phyloP scores from a whole-genome alignment of 2,329 filamentous ascomycete genomes.

The Macrophomina tecta region DNA sequence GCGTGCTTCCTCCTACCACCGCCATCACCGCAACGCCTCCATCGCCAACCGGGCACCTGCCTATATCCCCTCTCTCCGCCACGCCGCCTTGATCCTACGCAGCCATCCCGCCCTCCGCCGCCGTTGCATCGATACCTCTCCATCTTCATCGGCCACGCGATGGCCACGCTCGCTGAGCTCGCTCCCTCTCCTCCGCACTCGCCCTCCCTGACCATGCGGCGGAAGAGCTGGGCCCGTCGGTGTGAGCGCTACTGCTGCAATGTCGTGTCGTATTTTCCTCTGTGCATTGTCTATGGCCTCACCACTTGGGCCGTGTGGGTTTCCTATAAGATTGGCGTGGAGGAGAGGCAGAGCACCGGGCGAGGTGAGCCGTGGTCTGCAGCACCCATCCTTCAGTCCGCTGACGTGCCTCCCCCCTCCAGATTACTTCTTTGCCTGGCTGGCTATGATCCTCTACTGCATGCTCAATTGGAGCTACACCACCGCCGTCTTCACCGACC shows the following conservation, averaged over 20 bases:
- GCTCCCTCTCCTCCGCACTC: constrained; percentile 48
- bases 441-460: constrained; percentile 74
- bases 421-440: constrained; percentile 58
- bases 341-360: constrained; percentile 16
- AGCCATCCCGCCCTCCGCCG: neutral
- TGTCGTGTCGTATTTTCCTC: constrained; percentile 80
- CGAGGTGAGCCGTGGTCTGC: constrained; percentile 12
- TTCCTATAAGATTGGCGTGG: constrained; percentile 70
- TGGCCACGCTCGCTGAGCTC: constrained; percentile 44
- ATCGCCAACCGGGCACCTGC: neutral
- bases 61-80: constrained; percentile 5
- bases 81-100: neutral
- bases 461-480: constrained; percentile 90
- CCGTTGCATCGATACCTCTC: neutral
- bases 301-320: constrained; percentile 97
- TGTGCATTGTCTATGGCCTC: constrained; percentile 84
- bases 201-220: constrained; percentile 46
- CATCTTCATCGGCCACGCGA: constrained; percentile 29
- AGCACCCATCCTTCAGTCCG: neutral
- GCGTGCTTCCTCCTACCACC: constrained; percentile 5
- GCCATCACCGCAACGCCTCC: constrained; percentile 1
- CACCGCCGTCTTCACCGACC: constrained; percentile 88
- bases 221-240: constrained; percentile 64
- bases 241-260: constrained; percentile 85
- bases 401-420: neutral